Percentiles rank a stretch among this genome's conserved stretches.
phyloP scores from a whole-genome alignment of 108 stramenopile species.

The Nitzschia inconspicua region DNA sequence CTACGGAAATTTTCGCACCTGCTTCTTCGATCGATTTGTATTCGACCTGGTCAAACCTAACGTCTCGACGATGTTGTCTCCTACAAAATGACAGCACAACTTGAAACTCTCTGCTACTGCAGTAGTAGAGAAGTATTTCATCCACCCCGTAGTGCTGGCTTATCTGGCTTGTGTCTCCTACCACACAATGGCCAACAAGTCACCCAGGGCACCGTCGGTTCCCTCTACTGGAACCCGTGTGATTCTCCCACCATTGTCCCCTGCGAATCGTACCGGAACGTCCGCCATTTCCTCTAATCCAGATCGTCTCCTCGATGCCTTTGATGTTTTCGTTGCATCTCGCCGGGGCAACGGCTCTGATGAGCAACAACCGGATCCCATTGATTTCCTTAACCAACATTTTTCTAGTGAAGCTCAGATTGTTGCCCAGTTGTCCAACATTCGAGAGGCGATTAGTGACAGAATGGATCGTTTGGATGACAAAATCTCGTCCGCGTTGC shows the following conservation, averaged over 20 bases:
- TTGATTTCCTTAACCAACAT: conserved; percentile 78
- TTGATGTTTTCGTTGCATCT: conserved; percentile 35
- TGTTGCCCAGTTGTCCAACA: conserved; percentile 53
- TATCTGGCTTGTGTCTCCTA: too few relatives aligned
- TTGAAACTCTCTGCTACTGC: too few relatives aligned
- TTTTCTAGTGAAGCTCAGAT: conserved; percentile 66
- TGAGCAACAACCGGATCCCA: conserved; percentile 48
- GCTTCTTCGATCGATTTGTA: too few relatives aligned
- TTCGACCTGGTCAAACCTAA: too few relatives aligned
- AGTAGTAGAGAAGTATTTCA: too few relatives aligned
- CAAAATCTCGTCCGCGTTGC: conserved; percentile 64
- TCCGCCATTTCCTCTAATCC: conserved; percentile 35
- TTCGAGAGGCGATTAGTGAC: conserved; percentile 63
- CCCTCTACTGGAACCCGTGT: conserved; percentile 3
- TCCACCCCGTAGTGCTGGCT: too few relatives aligned
- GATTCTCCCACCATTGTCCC: conserved; percentile 6
- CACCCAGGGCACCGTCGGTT: too few relatives aligned
- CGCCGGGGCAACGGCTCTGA: conserved; percentile 10
- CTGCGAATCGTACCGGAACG: neutral
- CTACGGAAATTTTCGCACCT: too few relatives aligned
- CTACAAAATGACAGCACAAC: too few relatives aligned
- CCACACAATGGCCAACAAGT: too few relatives aligned
- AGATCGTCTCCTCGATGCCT: conserved; percentile 44
- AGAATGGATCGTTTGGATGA: conserved; percentile 73
- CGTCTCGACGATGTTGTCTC: too few relatives aligned